Conservation (phyloP, 176 grass and related monocot species). For the Pharus latifolius region DNA sequence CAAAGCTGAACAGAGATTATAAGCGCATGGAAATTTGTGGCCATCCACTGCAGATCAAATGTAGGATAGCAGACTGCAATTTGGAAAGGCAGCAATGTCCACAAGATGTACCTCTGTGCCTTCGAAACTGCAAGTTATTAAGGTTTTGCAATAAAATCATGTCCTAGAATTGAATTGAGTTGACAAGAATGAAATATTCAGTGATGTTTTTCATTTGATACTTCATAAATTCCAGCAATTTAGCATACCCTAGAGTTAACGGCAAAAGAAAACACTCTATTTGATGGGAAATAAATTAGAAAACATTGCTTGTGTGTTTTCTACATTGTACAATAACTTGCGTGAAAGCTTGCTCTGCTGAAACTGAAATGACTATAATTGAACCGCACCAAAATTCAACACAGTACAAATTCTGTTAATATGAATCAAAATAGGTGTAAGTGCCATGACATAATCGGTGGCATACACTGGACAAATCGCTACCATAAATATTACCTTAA, state of each 20-base stretch:
- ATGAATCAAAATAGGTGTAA: not conserved
- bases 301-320: not conserved
- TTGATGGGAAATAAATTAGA: not conserved
- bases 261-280: too few relatives aligned
- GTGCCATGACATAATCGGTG: not conserved
- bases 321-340: too few relatives aligned
- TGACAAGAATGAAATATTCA: constrained; percentile 5
- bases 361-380: not conserved
- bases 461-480: not conserved
- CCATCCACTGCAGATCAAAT: constrained; percentile 18
- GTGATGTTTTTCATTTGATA: constrained; percentile 5
- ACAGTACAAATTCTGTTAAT: not conserved
- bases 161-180: not conserved
- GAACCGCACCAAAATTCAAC: not conserved
- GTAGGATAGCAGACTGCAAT: not conserved
- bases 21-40: not conserved
- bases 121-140: constrained; percentile 11
- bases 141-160: constrained; percentile 9
- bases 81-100: not conserved
- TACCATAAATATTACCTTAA: not conserved
- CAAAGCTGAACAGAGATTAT: not conserved
- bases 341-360: not conserved
- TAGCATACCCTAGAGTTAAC: not conserved
- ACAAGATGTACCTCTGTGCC: not conserved
- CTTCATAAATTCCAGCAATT: too few relatives aligned